A percentile compares a stretch with the other conserved stretches of the same genome.
Evolutionary conservation across 495 filamentous ascomycete species (phyloP).

Genomic region (Penicillium paradoxum): DNA sequence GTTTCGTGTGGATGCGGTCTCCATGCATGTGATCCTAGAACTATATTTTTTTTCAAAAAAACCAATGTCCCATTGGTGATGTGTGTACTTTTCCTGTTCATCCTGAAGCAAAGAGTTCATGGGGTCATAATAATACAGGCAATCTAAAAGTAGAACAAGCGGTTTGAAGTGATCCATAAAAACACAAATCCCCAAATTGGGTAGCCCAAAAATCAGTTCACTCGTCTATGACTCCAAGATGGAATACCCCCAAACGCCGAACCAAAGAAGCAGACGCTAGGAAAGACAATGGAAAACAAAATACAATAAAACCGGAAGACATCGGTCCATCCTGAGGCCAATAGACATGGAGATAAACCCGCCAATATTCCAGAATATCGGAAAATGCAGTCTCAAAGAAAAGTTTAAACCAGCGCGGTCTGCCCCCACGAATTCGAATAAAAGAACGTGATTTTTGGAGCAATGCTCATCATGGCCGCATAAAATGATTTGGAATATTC

Average conservation of each 20-base stretch:
- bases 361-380: constrained; percentile 9
- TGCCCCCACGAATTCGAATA: background rate
- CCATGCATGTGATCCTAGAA: constrained; percentile 2
- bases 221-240: background rate
- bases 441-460: constrained; percentile 4
- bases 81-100: background rate
- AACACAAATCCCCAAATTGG: background rate
- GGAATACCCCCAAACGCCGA: background rate
- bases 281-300: constrained; percentile 1
- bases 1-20: background rate
- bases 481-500: constrained; percentile 9
- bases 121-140: background rate
- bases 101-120: background rate
- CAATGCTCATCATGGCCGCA: constrained; percentile 20
- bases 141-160: background rate
- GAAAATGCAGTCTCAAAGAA: constrained; percentile 1
- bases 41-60: background rate
- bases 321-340: background rate
- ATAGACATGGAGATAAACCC: background rate
- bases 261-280: constrained; percentile 1
- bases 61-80: background rate
- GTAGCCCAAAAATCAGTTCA: background rate
- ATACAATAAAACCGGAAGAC: constrained; percentile 1
- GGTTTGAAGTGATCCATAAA: background rate
- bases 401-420: constrained; percentile 14